Base-by-base conservation (phyloP, 108 stramenopile genomes). In the Cylindrotheca closterium region DNA sequence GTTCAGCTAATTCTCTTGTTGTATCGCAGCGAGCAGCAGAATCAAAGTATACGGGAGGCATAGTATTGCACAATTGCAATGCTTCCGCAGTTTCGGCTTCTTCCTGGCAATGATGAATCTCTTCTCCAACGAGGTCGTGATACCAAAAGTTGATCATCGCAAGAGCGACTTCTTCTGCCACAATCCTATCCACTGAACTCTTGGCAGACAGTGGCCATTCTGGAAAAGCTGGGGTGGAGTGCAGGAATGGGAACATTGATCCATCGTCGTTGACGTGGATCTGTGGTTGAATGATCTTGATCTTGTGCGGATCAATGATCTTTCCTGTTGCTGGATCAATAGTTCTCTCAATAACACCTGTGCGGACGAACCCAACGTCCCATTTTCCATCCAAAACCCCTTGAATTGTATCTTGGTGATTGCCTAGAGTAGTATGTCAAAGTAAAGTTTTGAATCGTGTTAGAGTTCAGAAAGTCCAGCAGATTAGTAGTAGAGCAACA, bases 291-390 rank as follows among this genome's bases (percentile, higher is more conserved):
- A 64, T 51, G 25, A 64, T 30, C 51, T 64, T 64, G 51, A 64
- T 52, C 27, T 46, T 37, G 24, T 73, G 50, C 21, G 51, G 49
- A 34, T 61, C 60, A 26, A 72, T 28, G 1, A 23, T 1, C 3
- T 10, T 45, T 17, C 71, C 71, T 59, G 25, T 42, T 42, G 37
- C 15, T 46, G 70, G 2, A 30, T 42, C 51, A 17, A 51, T 71
- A 5, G 62, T 64, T 34, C 52, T 28, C 29, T 71, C 62, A 21
- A 64, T n/a, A 25, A 55, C 52, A 3, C 51, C 70, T 10, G 70
- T 63, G 32, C 62, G 61, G 22, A 71, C 58, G 46, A 71, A 71
- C 12, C 70, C 70, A 2, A 71, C 62, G 46, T 71, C 70, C 18
- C 47, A 63, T 1, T 37, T 21, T n/a, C 70, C 70, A 32, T 64